Evolutionary conservation across 2,329 filamentous ascomycete species (phyloP), one percentile per base, ranked within the genome.

Genomic region (Ascochyta koolunga): DNA sequence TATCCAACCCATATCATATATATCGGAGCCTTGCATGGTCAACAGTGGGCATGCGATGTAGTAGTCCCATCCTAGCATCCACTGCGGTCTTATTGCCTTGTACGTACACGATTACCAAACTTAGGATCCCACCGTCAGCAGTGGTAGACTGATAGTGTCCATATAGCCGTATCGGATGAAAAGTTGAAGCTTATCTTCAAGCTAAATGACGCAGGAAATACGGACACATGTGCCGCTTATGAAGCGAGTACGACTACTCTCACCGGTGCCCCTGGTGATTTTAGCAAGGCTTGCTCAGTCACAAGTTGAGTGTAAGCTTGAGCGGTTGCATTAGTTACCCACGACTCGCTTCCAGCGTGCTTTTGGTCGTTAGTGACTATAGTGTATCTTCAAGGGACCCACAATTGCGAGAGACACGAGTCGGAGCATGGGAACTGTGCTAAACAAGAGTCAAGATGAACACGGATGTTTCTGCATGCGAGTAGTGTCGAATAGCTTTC

Each of bases 141-240:
- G 73, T 83, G 82, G 62, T 39, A 86, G 86, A 1, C 90, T 98
- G 22, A 81, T 96, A 18, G 27, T 93, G 97, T 75, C 81, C 98
- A 25, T 91, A 93, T 1, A 89, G 96, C 69, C 81, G 98, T 24
- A 89, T 98, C 59, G 93, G 98, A 77, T 93, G 91, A 10, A 93
- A 93, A 73, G 93, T 92, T 1, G 86, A 97, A 13, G 91, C 90
- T 0, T 21, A 10, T 5, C 35, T 21, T 18, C 10, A 27, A 27
- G 8, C 25, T 27, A 8, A 9, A 27, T 27, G 25, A 27, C 25
- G 25, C 25, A 35, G 32, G 10, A 13, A 6, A 3, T 10, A 21
- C 18, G 18, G n/a, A 37, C 35, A 21, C 15, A 37, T 37, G 35
- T 18, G 35, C 35, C 10, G 37, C 37, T 27, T 40, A 6, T 15